Evolutionary conservation across 371 early-diverging fungal species (phyloP), one percentile per base, ranked within the genome.

Genomic region (Apophysomyces elegans): DNA sequence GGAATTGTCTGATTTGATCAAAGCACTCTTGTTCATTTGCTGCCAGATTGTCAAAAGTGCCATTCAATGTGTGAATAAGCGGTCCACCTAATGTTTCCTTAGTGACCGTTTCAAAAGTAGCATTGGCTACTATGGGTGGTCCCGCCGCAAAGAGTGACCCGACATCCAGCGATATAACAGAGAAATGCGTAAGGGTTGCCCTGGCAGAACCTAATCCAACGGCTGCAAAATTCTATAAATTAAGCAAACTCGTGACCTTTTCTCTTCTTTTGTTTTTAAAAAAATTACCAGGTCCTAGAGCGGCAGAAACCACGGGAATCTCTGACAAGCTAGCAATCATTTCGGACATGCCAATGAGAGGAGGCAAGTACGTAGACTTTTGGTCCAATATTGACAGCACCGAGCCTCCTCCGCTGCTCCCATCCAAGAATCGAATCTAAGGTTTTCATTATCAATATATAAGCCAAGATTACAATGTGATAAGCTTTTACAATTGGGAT

Each of bases 61-160:
- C 79, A 50, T 81, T 77, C 12, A 76, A 16, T 5, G 77, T 74
- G 57, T 79, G 82, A 4, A 77, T 56, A 5, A 75, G 41, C 1
- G 79, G 71, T 5, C 82, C 82, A 37, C 82, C 79, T 26, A 79
- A 57, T 1, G 64, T 39, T 56, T 77, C 72, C 43, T 81, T 81
- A 11, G 76, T 73, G 7, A 81, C 79, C 1, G 70, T 76, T 60
- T 79, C 79, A 63, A 67, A 79, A 0, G 79, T 79, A 0, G 78
- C 79, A 37, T 81, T 76, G 16, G 70, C 79, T 8, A 81, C 82
- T 36, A 79, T 69, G 16, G 79, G 82, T 0, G 78, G 79, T 3
- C 82, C 82, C 4, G 79, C 78, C 8, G 79, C 72, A 66, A 81
- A 81, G 1, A 81, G 50, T 2, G 79, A 78, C 0, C 82, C 78